A percentile compares a stretch with the other conserved stretches of the same genome.
Evolutionary conservation across 1,284 basidiomycete species (phyloP).

Genomic region (Fomitopsis betulina): DNA sequence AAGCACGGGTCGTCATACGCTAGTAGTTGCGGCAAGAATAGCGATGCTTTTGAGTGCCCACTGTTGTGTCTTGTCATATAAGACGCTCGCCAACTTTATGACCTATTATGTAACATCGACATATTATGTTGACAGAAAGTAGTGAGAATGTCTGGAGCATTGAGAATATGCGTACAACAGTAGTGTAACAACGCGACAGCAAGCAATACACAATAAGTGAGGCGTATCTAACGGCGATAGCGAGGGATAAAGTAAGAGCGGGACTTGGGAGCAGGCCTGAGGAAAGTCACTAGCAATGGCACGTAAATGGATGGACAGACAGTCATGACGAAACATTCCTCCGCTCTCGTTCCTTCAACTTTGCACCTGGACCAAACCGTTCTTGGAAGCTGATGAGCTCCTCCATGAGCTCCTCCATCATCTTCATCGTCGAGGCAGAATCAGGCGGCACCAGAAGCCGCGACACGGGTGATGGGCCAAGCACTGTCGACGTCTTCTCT

Average conservation of each 20-base stretch:
- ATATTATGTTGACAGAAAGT: neutral
- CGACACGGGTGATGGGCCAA: neutral
- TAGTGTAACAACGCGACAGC: neutral
- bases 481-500: constrained; percentile 15
- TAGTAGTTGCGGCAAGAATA: no score
- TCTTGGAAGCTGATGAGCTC: constrained; percentile 87
- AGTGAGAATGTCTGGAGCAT: neutral
- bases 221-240: neutral
- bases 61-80: no score
- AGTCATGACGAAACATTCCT: constrained; percentile 35
- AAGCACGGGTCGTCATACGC: no score
- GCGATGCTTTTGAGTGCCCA: neutral
- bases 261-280: neutral
- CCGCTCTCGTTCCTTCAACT: constrained; percentile 54
- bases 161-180: neutral
- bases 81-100: no score
- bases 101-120: no score
- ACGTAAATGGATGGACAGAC: neutral
- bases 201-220: constrained; percentile 1
- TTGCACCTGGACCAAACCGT: constrained; percentile 62
- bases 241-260: neutral
- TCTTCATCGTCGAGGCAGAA: constrained; percentile 53
- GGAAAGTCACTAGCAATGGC: neutral
- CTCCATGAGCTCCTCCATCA: constrained; percentile 87
- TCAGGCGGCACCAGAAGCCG: constrained; percentile 7